A percentile compares a stretch with the other conserved stretches of the same genome.
Conservation (phyloP, 2,329 filamentous ascomycete genomes). For the Talaromyces pinophilus region DNA sequence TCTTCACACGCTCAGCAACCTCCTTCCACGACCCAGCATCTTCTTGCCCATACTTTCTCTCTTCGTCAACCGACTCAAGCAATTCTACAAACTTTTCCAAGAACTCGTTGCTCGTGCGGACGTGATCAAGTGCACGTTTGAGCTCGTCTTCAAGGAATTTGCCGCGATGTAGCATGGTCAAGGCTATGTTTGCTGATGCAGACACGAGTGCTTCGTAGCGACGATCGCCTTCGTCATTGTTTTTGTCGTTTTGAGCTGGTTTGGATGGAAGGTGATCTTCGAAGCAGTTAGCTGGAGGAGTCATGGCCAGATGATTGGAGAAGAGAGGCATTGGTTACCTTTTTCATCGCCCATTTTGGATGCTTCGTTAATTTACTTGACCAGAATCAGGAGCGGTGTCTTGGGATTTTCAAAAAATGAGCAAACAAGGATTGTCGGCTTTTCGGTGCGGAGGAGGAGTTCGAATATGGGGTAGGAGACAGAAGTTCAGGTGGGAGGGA, state of each 20-base stretch:
- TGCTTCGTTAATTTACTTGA: neutral
- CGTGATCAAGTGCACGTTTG: conserved; percentile 1
- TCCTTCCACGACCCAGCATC: neutral
- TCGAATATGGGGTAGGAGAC: neutral
- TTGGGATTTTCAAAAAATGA: neutral
- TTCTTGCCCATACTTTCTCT: neutral
- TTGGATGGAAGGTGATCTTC: neutral
- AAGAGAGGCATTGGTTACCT: neutral
- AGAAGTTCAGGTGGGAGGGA: neutral
- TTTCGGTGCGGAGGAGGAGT: neutral
- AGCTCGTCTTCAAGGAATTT: conserved; percentile 11
- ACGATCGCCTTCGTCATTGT: neutral
- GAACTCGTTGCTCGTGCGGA: conserved; percentile 6
- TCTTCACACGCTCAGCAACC: neutral
- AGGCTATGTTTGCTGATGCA: conserved; percentile 9
- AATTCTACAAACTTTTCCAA: conserved; percentile 6
- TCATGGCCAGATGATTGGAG: neutral
- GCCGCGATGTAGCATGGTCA: conserved; percentile 16
- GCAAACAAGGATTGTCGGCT: neutral
- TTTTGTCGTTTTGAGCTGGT: neutral
- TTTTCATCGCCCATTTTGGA: conserved; percentile 5
- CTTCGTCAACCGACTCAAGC: conserved; percentile 5
- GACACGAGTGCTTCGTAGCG: conserved; percentile 4
- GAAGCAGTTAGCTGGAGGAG: neutral
- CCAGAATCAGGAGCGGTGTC: neutral